phyloP scores from a whole-genome alignment of 2,329 filamentous ascomycete species.

The Clonostachys rosea region DNA sequence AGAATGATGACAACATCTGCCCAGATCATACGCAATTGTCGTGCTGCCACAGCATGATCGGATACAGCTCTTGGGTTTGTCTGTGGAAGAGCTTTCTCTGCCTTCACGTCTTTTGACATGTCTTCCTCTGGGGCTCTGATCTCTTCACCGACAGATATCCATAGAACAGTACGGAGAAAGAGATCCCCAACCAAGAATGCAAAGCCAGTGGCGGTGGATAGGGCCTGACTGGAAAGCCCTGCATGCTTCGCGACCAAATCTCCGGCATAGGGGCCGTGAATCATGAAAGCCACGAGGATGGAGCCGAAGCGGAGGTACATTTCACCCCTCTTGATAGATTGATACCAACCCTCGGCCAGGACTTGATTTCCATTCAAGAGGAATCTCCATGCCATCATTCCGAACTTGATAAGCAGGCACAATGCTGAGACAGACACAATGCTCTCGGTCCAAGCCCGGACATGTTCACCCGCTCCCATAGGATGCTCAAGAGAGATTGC shows the following conservation, averaged over 20 bases:
- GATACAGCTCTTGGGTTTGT: no score
- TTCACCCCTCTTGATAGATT: background rate
- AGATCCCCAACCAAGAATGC: background rate
- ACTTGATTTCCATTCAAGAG: background rate
- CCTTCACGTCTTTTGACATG: no score
- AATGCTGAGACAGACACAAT: background rate
- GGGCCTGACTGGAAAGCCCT: background rate
- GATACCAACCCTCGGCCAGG: background rate
- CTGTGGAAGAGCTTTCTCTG: no score
- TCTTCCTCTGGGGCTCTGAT: no score
- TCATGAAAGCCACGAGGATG: background rate
- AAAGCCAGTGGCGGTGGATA: background rate
- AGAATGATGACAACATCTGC: no score
- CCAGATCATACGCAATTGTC: no score
- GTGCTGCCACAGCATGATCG: no score
- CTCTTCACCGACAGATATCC: background rate
- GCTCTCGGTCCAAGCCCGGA: background rate
- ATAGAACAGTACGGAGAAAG: background rate
- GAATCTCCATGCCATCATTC: background rate
- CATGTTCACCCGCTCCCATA: background rate
- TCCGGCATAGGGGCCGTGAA: background rate
- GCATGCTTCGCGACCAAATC: background rate
- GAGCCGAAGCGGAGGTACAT: background rate
- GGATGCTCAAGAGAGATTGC: background rate
- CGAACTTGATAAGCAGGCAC: no score